A percentile compares a stretch with the other conserved stretches of the same genome.
These are phyloP conservation scores for Trichoderma oligosporum DNA, from an alignment of 2,329 filamentous ascomycete genomes.

Conservation along the genomic window DNA sequence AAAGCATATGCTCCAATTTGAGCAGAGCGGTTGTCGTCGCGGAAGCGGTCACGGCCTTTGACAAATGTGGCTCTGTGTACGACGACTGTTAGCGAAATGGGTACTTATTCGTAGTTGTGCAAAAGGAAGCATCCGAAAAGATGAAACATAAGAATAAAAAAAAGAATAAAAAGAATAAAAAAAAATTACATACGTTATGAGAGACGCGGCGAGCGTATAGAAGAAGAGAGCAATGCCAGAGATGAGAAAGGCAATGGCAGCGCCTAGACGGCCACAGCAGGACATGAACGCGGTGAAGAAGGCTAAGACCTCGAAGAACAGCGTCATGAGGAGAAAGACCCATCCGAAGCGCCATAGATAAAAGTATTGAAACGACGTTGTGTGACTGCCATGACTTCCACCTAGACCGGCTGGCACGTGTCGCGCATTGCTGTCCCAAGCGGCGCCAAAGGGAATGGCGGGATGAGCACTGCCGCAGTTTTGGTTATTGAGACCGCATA, in stretches of 20 bases:
- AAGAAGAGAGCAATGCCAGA: slow-evolving; percentile 63
- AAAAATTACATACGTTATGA: slow-evolving; percentile 65
- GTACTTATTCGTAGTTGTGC: neutral
- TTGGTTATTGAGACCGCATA: slow-evolving; percentile 63
- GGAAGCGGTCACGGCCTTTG: slow-evolving; percentile 65
- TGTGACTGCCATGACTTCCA: slow-evolving; percentile 50
- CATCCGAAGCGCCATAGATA: slow-evolving; percentile 90
- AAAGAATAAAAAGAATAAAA: neutral
- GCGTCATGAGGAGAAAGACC: slow-evolving; percentile 80
- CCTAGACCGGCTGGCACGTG: slow-evolving; percentile 44
- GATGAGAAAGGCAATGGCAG: slow-evolving; percentile 60
- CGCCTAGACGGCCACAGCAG: slow-evolving; percentile 66
- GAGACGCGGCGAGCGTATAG: slow-evolving; percentile 59
- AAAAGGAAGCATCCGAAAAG: too few relatives aligned
- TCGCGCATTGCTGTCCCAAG: slow-evolving; percentile 50
- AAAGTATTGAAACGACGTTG: slow-evolving; percentile 62
- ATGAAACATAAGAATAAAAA: neutral
- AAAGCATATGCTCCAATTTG: slow-evolving; percentile 65
- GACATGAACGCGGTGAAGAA: slow-evolving; percentile 67
- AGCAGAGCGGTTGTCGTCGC: slow-evolving; percentile 51
- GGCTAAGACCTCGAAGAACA: slow-evolving; percentile 70
- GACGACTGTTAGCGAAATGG: neutral
- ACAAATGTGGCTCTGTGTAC: slow-evolving; percentile 58
- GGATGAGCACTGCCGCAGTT: slow-evolving; percentile 62
- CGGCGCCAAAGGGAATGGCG: slow-evolving; percentile 69